These are phyloP conservation scores for Mycena indigotica DNA, from an alignment of 768 basidiomycete genomes.

Conservation along the genomic window DNA sequence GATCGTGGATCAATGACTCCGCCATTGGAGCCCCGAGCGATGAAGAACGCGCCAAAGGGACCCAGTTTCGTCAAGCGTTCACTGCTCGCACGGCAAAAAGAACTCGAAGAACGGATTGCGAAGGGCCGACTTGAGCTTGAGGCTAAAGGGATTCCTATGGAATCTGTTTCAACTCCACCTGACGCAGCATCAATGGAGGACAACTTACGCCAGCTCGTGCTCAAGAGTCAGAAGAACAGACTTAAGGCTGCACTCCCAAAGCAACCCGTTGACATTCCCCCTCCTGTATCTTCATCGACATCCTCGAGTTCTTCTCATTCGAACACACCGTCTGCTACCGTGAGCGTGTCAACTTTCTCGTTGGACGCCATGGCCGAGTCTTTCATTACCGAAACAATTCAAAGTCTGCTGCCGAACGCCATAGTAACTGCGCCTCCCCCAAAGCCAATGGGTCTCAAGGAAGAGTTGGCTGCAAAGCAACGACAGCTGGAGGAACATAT, in stretches of 20 bases:
- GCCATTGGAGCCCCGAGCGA: constrained; percentile 41
- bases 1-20: constrained; percentile 1
- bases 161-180: constrained; percentile 11
- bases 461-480: constrained; percentile 50
- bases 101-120: constrained; percentile 46
- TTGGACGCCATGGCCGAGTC: constrained; percentile 58
- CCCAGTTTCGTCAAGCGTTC: constrained; percentile 43
- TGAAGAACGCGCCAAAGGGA: constrained; percentile 40
- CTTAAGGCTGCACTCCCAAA: constrained; percentile 26
- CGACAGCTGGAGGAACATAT: constrained; percentile 53
- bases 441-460: constrained; percentile 1
- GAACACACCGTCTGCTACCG: neutral
- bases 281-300: neutral
- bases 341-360: constrained; percentile 26
- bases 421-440: neutral
- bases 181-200: constrained; percentile 39
- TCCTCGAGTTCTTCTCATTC: neutral
- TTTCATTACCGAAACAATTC: constrained; percentile 60
- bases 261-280: neutral
- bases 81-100: constrained; percentile 44
- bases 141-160: neutral
- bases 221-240: constrained; percentile 37
- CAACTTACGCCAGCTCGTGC: constrained; percentile 39
- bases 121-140: constrained; percentile 40
- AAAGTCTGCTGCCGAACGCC: constrained; percentile 39